Percentiles rank a stretch among this genome's conserved stretches.
Evolutionary conservation across 2,329 filamentous ascomycete species (phyloP).

Genomic region (Epichloe glyceriae): DNA sequence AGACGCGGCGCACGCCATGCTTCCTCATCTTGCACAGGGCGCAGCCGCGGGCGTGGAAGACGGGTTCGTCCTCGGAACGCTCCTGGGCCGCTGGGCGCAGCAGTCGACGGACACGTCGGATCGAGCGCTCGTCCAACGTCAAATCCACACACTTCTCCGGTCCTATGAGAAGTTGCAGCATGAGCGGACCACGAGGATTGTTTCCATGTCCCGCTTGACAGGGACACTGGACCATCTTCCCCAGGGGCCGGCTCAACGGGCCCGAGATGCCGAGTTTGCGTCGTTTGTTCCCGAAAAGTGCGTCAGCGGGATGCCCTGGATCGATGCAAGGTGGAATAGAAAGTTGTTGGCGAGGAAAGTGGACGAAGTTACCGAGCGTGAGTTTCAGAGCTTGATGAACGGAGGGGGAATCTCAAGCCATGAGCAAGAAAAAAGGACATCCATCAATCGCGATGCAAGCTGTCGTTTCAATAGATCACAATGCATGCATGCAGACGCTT

Average conservation of each 20-base stretch:
- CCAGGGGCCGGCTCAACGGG: conserved; percentile 2
- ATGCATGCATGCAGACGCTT: too few relatives aligned
- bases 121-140: not conserved
- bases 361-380: conserved; percentile 3
- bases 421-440: too few relatives aligned
- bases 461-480: too few relatives aligned
- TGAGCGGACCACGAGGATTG: conserved; percentile 3
- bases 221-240: conserved; percentile 6
- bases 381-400: conserved; percentile 1
- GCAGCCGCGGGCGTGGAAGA: conserved; percentile 16
- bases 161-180: conserved; percentile 5
- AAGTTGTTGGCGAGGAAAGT: conserved; percentile 5
- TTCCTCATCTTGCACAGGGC: conserved; percentile 15
- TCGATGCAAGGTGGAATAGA: conserved; percentile 6
- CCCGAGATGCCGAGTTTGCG: conserved; percentile 6
- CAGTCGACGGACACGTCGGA: not conserved
- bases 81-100: conserved; percentile 14
- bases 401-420: not conserved
- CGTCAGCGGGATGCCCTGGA: conserved; percentile 8
- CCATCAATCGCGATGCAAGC: too few relatives aligned
- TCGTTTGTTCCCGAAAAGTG: conserved; percentile 1
- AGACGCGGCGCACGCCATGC: conserved; percentile 11
- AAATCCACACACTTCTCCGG: conserved; percentile 1
- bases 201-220: conserved; percentile 2
- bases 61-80: conserved; percentile 11